phyloP scores from a whole-genome alignment of 768 basidiomycete genomes.

The Lactarius indigo region DNA sequence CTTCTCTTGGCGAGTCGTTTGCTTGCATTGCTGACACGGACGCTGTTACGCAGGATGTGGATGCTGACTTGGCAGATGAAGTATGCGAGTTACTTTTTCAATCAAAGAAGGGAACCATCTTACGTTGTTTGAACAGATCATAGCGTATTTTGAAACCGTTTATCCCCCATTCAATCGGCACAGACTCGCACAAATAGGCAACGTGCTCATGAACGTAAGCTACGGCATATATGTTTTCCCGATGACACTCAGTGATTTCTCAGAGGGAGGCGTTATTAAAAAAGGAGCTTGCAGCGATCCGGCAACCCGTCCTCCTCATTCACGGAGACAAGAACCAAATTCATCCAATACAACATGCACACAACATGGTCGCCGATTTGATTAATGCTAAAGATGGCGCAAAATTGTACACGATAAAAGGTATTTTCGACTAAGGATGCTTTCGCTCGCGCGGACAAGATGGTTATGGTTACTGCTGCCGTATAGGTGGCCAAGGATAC shows the following conservation, averaged over 20 bases:
- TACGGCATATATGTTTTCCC: neutral
- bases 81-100: neutral
- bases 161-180: constrained; percentile 26
- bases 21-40: neutral
- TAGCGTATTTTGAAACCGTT: constrained; percentile 25
- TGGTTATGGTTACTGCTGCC: neutral
- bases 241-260: neutral
- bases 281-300: constrained; percentile 21
- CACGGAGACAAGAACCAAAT: constrained; percentile 25
- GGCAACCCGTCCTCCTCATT: constrained; percentile 21
- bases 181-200: constrained; percentile 18
- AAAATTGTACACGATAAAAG: constrained; percentile 20
- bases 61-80: constrained; percentile 16
- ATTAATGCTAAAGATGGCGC: constrained; percentile 18
- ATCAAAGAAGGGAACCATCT: neutral
- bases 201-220: constrained; percentile 23
- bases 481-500: constrained; percentile 24
- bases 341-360: constrained; percentile 20
- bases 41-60: constrained; percentile 8
- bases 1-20: neutral
- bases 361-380: constrained; percentile 19
- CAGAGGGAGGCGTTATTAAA: constrained; percentile 16
- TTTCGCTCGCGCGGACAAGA: neutral
- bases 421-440: neutral
- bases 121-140: constrained; percentile 15